Percentiles rank a stretch among this genome's conserved stretches.
Conservation (phyloP, 2,329 filamentous ascomycete genomes). For the Pseudocercospora macadamiae region DNA sequence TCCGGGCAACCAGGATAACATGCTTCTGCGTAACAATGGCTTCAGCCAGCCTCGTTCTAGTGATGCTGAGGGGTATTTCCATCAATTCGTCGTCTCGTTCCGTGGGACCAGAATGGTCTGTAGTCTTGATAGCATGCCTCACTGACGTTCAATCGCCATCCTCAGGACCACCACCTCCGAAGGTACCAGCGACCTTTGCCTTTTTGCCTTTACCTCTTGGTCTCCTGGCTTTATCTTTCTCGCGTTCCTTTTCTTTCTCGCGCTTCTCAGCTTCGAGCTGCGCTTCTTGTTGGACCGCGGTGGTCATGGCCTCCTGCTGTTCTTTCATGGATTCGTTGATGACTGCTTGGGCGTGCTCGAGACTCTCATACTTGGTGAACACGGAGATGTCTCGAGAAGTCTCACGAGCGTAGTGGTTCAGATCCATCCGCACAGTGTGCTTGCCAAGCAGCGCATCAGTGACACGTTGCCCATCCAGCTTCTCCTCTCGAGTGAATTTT, state of each 20-base stretch:
- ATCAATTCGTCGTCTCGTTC: background rate
- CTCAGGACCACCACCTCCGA: constrained; percentile 26
- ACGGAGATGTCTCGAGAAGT: constrained; percentile 41
- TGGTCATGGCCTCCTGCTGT: constrained; percentile 38
- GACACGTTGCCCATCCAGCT: constrained; percentile 64
- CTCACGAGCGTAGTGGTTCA: constrained; percentile 45
- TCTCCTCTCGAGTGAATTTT: constrained; percentile 81
- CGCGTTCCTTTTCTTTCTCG: constrained; percentile 37
- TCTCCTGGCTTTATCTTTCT: constrained; percentile 36
- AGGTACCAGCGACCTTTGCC: constrained; percentile 28
- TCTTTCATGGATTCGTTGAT: constrained; percentile 36
- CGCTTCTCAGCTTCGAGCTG: constrained; percentile 39
- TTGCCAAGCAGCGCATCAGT: constrained; percentile 61
- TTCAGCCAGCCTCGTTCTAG: background rate
- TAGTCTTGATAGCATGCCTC: too few species aligned
- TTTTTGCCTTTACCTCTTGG: constrained; percentile 37
- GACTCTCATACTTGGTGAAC: constrained; percentile 42
- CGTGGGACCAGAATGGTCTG: too few species aligned
- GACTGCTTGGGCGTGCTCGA: constrained; percentile 40
- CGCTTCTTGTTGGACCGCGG: constrained; percentile 40
- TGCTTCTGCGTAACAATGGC: constrained; percentile 2
- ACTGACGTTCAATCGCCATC: constrained; percentile 21
- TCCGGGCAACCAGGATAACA: constrained; percentile 1
- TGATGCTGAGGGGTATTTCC: background rate
- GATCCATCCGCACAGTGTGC: constrained; percentile 43